Conservation (phyloP, 2,329 filamentous ascomycete species). For the Pseudocercospora pini-densiflorae region DNA sequence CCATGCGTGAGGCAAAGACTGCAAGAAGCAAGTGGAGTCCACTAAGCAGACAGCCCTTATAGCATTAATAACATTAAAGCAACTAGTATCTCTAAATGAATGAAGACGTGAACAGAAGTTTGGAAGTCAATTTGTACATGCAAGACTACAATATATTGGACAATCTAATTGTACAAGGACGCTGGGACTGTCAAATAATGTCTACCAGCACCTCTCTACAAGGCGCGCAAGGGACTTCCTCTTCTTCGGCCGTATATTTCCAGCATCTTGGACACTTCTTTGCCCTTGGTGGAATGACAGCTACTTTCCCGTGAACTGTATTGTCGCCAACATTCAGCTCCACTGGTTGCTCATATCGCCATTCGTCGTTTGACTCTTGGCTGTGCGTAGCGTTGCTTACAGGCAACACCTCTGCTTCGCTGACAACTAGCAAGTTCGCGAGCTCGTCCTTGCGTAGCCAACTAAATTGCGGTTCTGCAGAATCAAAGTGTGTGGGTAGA, state of each 20-base stretch:
- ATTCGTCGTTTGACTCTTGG: conserved; percentile 38
- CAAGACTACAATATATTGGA: not conserved
- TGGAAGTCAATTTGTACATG: not conserved
- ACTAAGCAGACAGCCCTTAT: not conserved
- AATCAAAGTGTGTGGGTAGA: conserved; percentile 21
- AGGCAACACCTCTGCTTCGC: conserved; percentile 38
- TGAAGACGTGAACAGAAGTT: not conserved
- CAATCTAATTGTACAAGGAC: not conserved
- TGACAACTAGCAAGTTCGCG: conserved; percentile 50
- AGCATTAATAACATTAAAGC: not conserved
- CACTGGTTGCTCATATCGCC: conserved; percentile 51
- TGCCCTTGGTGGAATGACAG: conserved; percentile 50
- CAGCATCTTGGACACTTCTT: conserved; percentile 88
- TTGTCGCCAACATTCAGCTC: conserved; percentile 36
- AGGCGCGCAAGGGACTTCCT: conserved; percentile 69
- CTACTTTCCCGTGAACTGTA: conserved; percentile 30
- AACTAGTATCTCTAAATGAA: conserved; percentile 4
- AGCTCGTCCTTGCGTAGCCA: conserved; percentile 39
- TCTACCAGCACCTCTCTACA: conserved; percentile 69
- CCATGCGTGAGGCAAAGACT: not conserved
- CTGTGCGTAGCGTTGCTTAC: conserved; percentile 19
- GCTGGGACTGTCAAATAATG: not conserved
- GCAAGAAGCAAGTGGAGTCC: not conserved
- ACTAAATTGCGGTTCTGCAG: conserved; percentile 12
- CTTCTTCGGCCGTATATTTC: conserved; percentile 74